Evolutionary conservation across 495 filamentous ascomycete species (phyloP).

Genomic region (Cercophora scortea): DNA sequence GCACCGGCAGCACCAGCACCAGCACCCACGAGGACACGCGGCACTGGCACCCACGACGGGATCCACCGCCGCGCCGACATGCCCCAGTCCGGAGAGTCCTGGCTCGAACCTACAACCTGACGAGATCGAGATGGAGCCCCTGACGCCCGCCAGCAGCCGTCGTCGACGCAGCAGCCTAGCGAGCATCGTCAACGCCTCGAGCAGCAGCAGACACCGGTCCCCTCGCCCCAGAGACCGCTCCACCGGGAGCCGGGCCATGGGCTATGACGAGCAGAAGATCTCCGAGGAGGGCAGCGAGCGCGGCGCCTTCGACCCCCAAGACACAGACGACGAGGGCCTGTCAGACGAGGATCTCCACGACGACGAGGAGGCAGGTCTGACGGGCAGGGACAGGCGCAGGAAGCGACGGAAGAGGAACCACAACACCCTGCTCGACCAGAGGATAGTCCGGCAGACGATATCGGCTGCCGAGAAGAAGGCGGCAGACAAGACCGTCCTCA

Average conservation of each 20-base stretch:
- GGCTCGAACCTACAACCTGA: background rate
- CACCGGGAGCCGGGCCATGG: slow-evolving; percentile 25
- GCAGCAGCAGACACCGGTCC: background rate
- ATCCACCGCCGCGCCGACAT: too few species aligned
- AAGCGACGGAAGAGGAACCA: slow-evolving; percentile 56
- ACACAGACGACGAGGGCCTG: slow-evolving; percentile 17
- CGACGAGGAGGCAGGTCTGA: slow-evolving; percentile 86
- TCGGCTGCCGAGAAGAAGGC: slow-evolving; percentile 53
- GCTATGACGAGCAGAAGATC: slow-evolving; percentile 30
- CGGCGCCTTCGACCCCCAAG: slow-evolving; percentile 15
- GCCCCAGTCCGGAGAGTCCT: too few species aligned
- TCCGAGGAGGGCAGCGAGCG: slow-evolving; percentile 27
- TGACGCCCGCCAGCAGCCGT: background rate
- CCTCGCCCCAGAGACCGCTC: background rate
- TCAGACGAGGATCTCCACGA: slow-evolving; percentile 71
- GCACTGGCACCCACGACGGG: too few species aligned
- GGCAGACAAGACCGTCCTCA: slow-evolving; percentile 64
- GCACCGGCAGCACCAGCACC: too few species aligned
- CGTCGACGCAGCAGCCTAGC: background rate
- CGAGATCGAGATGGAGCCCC: background rate
- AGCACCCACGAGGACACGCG: too few species aligned
- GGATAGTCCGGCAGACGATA: slow-evolving; percentile 50
- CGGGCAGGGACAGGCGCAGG: slow-evolving; percentile 58
- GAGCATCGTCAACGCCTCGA: background rate
- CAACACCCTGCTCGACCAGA: slow-evolving; percentile 66